Conservation (phyloP, 768 basidiomycete species). For the Psilocybe tampanensis region DNA sequence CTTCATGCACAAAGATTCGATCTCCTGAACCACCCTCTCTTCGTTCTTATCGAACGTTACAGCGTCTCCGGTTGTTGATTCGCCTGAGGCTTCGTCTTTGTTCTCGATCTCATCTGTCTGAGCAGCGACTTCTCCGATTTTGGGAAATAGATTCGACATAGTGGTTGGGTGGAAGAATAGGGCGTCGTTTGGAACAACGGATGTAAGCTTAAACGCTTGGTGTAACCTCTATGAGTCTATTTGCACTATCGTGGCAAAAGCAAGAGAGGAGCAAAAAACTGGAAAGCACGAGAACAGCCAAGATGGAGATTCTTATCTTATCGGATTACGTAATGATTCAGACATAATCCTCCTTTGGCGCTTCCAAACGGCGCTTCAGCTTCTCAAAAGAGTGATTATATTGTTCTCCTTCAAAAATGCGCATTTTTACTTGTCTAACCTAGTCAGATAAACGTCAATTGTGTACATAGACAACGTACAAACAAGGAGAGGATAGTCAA, state of each 20-base stretch:
- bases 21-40: constrained; percentile 74
- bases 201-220: too few relatives aligned
- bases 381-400: too few relatives aligned
- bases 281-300: constrained; percentile 2
- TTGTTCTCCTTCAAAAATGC: too few relatives aligned
- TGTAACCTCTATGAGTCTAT: too few relatives aligned
- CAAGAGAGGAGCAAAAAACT: not conserved
- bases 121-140: constrained; percentile 44
- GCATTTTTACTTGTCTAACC: too few relatives aligned
- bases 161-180: not conserved
- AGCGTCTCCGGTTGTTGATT: not conserved
- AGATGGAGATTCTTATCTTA: constrained; percentile 3
- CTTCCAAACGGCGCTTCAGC: too few relatives aligned
- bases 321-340: not conserved
- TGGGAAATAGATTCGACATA: constrained; percentile 43
- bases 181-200: too few relatives aligned
- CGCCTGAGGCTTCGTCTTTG: constrained; percentile 37
- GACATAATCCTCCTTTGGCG: too few relatives aligned
- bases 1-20: constrained; percentile 93
- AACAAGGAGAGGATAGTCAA: too few relatives aligned
- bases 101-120: constrained; percentile 43
- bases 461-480: too few relatives aligned
- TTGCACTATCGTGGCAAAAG: too few relatives aligned
- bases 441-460: too few relatives aligned
- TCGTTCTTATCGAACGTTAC: constrained; percentile 37